Percentiles rank a stretch among this genome's conserved stretches.
Conservation (phyloP, 441 rosid species). For the Cnidoscolus chayamansa region DNA sequence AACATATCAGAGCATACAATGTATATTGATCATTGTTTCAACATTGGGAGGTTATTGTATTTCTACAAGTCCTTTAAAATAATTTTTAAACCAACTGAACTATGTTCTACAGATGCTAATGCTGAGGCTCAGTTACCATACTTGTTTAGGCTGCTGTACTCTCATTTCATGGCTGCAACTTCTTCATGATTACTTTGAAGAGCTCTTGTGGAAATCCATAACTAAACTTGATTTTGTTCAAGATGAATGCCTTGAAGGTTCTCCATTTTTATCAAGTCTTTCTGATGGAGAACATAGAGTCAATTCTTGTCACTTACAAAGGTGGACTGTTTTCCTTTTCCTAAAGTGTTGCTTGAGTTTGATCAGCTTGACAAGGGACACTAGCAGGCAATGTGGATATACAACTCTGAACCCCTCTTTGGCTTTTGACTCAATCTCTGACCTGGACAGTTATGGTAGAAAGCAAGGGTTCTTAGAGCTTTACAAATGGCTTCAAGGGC, state of each 20-base stretch:
- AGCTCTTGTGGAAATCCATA: slow-evolving; percentile 43
- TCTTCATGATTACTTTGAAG: slow-evolving; percentile 58
- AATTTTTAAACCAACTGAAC: slow-evolving; percentile 13
- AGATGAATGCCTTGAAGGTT: slow-evolving; percentile 61
- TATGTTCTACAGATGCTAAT: slow-evolving; percentile 62
- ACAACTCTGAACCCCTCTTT: slow-evolving; percentile 28
- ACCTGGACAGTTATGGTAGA: slow-evolving; percentile 31
- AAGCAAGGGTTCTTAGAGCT: slow-evolving; percentile 54
- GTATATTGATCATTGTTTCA: slow-evolving; percentile 8
- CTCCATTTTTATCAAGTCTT: slow-evolving; percentile 56
- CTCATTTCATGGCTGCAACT: slow-evolving; percentile 68
- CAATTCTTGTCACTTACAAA: slow-evolving; percentile 51
- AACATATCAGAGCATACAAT: background rate
- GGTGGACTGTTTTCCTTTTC: slow-evolving; percentile 65
- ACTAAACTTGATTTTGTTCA: slow-evolving; percentile 24
- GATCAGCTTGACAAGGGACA: slow-evolving; percentile 41
- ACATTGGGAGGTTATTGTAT: background rate
- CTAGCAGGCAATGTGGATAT: slow-evolving; percentile 34
- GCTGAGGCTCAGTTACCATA: slow-evolving; percentile 65
- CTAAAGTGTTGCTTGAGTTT: slow-evolving; percentile 63
- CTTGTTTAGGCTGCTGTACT: slow-evolving; percentile 34
- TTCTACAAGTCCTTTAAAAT: background rate
- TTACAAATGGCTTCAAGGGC: slow-evolving; percentile 57
- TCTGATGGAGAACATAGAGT: slow-evolving; percentile 35
- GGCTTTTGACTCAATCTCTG: slow-evolving; percentile 23